These are phyloP conservation scores for Cordyceps militaris DNA, from an alignment of 2,329 filamentous ascomycete species.

Conservation along the genomic window DNA sequence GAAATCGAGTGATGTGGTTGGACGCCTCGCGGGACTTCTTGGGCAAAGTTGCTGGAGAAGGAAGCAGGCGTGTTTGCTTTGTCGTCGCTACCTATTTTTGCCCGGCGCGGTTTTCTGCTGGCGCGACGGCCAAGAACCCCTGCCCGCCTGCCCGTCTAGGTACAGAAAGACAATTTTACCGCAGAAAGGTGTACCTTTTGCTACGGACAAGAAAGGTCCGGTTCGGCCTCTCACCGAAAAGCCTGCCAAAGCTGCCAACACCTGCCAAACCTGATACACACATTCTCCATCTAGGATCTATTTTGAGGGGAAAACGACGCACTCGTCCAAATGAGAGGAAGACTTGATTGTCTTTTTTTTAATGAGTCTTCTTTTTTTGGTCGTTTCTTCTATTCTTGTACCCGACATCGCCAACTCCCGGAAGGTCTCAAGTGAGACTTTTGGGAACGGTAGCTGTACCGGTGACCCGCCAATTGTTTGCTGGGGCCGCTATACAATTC, in stretches of 20 bases:
- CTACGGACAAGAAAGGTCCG: neutral
- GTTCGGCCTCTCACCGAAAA: neutral
- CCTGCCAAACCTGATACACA: neutral
- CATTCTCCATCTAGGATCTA: neutral
- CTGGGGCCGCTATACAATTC: neutral
- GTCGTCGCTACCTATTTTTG: neutral
- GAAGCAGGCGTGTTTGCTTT: slow-evolving; percentile 1
- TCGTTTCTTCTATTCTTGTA: neutral
- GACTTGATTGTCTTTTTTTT: neutral
- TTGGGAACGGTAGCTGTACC: neutral
- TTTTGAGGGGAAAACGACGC: neutral
- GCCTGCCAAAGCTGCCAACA: neutral
- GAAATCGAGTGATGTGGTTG: neutral
- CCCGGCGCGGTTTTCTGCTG: slow-evolving; percentile 12
- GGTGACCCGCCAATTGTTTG: neutral
- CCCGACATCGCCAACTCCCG: neutral
- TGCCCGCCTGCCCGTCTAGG: no score
- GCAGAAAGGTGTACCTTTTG: neutral
- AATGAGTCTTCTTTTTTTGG: neutral
- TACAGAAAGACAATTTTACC: no score
- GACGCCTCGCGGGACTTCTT: neutral
- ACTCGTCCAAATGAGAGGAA: no score
- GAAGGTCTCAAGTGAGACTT: slow-evolving; percentile 1
- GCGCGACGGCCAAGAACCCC: slow-evolving; percentile 3
- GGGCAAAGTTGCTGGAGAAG: neutral